A percentile compares a stretch with the other conserved stretches of the same genome.
Evolutionary conservation across 169 alveolate species (phyloP).

Genomic region (Plasmodium yoelii): DNA sequence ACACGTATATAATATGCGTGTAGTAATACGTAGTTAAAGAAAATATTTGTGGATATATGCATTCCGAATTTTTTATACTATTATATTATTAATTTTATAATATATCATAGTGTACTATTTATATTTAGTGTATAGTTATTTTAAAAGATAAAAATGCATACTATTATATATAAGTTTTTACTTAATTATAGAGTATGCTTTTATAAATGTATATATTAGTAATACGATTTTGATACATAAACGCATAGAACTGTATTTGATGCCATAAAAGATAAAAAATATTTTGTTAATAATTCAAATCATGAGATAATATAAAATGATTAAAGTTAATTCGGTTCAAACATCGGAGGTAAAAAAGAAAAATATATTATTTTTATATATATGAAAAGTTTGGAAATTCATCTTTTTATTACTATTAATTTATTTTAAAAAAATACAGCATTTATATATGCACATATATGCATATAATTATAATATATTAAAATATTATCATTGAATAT

Average conservation of each 20-base stretch:
- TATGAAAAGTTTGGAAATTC: background rate
- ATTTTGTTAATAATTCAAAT: slow-evolving; percentile 6
- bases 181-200: slow-evolving; percentile 3
- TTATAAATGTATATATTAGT: slow-evolving; percentile 7
- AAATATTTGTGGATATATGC: too few species aligned
- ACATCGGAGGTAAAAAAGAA: slow-evolving; percentile 52
- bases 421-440: background rate
- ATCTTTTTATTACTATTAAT: background rate
- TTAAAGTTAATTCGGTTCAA: slow-evolving; percentile 71
- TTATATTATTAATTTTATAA: too few species aligned
- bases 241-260: slow-evolving; percentile 1
- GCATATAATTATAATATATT: background rate
- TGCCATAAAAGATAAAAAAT: background rate
- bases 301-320: slow-evolving; percentile 76
- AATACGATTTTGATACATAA: background rate
- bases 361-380: background rate
- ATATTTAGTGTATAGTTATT: background rate
- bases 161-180: background rate
- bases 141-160: background rate
- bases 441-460: background rate
- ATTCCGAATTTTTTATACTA: too few species aligned
- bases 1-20: too few species aligned
- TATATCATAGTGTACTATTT: too few species aligned
- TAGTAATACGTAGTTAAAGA: too few species aligned
- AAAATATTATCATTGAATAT: background rate